Base-by-base conservation (phyloP, 371 early-diverging fungal genomes). In the Zopfochytrium polystomum region DNA sequence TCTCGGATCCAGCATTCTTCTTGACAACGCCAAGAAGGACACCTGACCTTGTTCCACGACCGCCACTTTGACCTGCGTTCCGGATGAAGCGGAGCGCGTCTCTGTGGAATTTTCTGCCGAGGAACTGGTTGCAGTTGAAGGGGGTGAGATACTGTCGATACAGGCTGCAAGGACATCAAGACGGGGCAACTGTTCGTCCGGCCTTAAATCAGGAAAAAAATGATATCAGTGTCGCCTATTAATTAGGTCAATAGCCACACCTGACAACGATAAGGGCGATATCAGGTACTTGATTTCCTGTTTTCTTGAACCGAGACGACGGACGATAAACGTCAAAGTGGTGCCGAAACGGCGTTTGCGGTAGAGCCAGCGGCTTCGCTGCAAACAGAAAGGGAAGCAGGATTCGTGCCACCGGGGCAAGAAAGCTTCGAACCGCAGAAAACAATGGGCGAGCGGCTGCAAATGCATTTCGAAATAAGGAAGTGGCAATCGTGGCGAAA, bases 321-420 rank as follows among this genome's bases (percentile, higher is more conserved):
- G 59, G 59, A 11, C 34, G 1, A 33, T 50, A 58, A 2, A 58
- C 59, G 15, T 58, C 59, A 58, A 58, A 58, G 27, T 58, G 50
- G 7, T 23, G 23, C n/a, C n/a, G 48, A 20, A 13, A 20, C 48
- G 48, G n/a, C 4, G 5, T 23, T 11, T n/a, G 48, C 13, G 23
- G 26, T 48, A 13, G 48, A 1, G 23, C 13, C 48, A 48, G 48
- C 48, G 48, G 48, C 15, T 48, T 48, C 23, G 48, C 15, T 48
- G 13, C n/a, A n/a, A n/a, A n/a, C n/a, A n/a, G n/a, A n/a, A n/a
- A n/a, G n/a, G n/a, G n/a, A n/a, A n/a, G n/a, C n/a, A n/a, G n/a
- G n/a, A n/a, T n/a, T n/a, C n/a, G n/a, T n/a, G n/a, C n/a, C n/a
- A n/a, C n/a, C n/a, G n/a, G n/a, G n/a, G n/a, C n/a, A n/a, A n/a